Evolutionary conservation across 805 yeast genomes (phyloP).

Genomic region (Ogataea sp.): DNA sequence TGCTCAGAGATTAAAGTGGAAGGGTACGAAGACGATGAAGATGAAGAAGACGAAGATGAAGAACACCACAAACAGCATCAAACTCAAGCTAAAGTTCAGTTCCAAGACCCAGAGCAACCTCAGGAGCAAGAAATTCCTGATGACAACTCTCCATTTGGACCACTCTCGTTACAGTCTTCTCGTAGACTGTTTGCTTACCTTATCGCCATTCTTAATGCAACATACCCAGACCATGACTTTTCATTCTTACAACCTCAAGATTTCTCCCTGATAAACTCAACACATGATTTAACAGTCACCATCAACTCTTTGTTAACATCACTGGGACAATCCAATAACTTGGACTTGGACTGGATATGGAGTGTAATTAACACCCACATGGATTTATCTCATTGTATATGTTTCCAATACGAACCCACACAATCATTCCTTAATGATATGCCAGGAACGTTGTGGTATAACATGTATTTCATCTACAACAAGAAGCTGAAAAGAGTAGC

Average conservation of each 20-base stretch:
- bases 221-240: conserved; percentile 95
- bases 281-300: conserved; percentile 44
- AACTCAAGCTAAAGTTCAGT: no score
- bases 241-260: conserved; percentile 75
- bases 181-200: conserved; percentile 86
- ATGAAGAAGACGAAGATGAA: conserved; percentile 1
- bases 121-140: no score
- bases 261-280: conserved; percentile 49
- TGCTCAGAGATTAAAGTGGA: not conserved
- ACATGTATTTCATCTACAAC: conserved; percentile 88
- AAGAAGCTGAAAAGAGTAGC: conserved; percentile 89
- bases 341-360: conserved; percentile 66
- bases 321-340: conserved; percentile 46
- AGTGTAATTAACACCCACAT: conserved; percentile 78
- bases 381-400: conserved; percentile 57
- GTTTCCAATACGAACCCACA: conserved; percentile 55
- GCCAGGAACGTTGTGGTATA: conserved; percentile 58
- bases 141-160: conserved; percentile 73
- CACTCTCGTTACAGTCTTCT: conserved; percentile 76
- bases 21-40: not conserved
- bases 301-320: conserved; percentile 74
- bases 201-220: conserved; percentile 82
- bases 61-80: not conserved
- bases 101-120: not conserved
- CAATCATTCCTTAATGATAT: conserved; percentile 60